Base-by-base conservation (phyloP, 225 moss, liverwort and hornwort genomes). In the Thuidium tamariscinum region DNA sequence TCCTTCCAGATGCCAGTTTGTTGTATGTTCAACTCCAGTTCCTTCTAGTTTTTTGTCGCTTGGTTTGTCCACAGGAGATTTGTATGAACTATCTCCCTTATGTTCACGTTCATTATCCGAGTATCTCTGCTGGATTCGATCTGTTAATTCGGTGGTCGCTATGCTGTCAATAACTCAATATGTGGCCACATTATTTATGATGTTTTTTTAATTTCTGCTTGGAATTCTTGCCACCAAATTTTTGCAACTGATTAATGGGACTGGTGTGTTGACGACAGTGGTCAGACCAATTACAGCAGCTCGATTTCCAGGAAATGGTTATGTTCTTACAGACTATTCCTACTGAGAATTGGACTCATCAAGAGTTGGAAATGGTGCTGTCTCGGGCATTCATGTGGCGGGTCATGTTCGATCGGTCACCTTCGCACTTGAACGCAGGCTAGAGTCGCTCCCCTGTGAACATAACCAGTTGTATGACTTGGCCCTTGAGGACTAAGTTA, bases 341-440 rank as follows among this genome's bases (percentile, higher is more conserved):
- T n/a, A 99, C 99, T 23, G 93, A 93, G 87, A 90, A 86, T 73
- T 99, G 99, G 99, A 97, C 97, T 74, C 97, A 95, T 81, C 99
- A 99, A 90, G 99, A 99, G 88, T 77, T 99, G 87, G 99, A 99
- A 83, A 94, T 99, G 99, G 97, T 99, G 61, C 83, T 99, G 17
- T 99, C 99, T 81, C 93, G 97, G 44, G 99, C 97, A 41, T 99
- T 97, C 84, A 99, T 99, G 99, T 99, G 99, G 99, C 95, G 99
- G 48, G 99, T 99, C 69, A 96, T 99, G 99, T 99, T 99, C 46
- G 97, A 99, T 89, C 95, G 97, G 56, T 95, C 99, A 60, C 99
- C 97, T 69, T 97, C 96, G 71, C 99, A 99, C 84, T 89, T 99
- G 81, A 99, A 94, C 87, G 94, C 96, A 87, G 90, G 93, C 89